Percentiles rank a stretch among this genome's conserved stretches.
phyloP scores from a whole-genome alignment of 2,329 filamentous ascomycete genomes.

The Ophiostoma sp. region DNA sequence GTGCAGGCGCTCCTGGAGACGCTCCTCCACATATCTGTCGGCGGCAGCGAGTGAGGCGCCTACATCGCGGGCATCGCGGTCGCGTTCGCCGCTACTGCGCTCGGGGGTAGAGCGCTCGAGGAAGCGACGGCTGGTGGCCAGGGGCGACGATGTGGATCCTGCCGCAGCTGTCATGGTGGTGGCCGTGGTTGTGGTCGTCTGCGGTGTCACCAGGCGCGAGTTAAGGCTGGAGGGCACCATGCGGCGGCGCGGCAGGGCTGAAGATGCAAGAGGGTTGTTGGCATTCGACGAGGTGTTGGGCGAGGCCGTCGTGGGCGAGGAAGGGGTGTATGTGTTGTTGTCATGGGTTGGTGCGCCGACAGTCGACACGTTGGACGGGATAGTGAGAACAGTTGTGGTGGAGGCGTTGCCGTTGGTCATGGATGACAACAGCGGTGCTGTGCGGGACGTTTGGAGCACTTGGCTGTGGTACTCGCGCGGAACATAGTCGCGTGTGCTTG shows the following conservation, averaged over 20 bases:
- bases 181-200: constrained; percentile 33
- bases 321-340: constrained; percentile 15
- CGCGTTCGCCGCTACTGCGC: constrained; percentile 36
- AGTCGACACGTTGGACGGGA: constrained; percentile 8
- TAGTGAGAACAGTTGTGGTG: constrained; percentile 28
- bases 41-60: constrained; percentile 24
- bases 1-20: constrained; percentile 13
- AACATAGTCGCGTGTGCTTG: constrained; percentile 19
- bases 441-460: constrained; percentile 9
- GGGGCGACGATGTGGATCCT: constrained; percentile 20
- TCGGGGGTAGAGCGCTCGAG: constrained; percentile 44
- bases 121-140: constrained; percentile 40
- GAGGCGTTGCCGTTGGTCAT: neutral
- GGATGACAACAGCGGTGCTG: neutral
- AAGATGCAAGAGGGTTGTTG: constrained; percentile 34
- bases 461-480: constrained; percentile 15
- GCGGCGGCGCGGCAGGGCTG: constrained; percentile 50
- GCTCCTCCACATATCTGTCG: constrained; percentile 40
- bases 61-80: constrained; percentile 28
- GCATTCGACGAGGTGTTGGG: neutral
- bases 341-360: constrained; percentile 3
- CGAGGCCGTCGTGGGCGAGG: neutral
- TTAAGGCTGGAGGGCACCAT: constrained; percentile 46
- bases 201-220: constrained; percentile 43
- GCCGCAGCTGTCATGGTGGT: constrained; percentile 20